Evolutionary conservation across 192 early-diverging fungal species (phyloP), one percentile per base, ranked within the genome.

Genomic region (Entrophospora sp.): DNA sequence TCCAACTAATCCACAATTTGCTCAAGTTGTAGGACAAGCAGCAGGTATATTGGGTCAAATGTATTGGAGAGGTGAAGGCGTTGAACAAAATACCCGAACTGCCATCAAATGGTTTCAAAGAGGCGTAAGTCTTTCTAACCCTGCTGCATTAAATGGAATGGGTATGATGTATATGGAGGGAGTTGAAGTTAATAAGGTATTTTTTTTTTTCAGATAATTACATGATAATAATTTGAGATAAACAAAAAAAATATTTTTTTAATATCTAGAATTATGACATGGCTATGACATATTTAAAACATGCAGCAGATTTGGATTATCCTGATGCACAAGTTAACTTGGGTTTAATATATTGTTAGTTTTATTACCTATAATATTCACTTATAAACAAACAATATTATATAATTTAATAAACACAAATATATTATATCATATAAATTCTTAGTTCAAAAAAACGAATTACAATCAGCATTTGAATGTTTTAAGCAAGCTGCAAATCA

Each of bases 41-140:
- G 88, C 91, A 9, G 88, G 89, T 5, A 83, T 86, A 71, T 62
- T 93, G 20, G 96, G 95, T 0, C 67, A 78, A 27, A 96, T 99
- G 95, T 86, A 89, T 66, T 83, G 84, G 86, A 84, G 96, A 31
- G 96, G 95, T 27, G 95, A 97, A 67, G 93, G 92, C 27, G 85
- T 85, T 32, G 28, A 70, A 1, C 69, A 67, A 24, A 75, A 90
- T 69, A 77, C 83, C 5, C 53, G 53, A 5, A 80, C 72, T 20
- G 96, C 96, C 4, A 53, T 83, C 4, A 42, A 74, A 40, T 99
- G 92, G 91, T 94, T 96, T 70, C 16, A 20, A 10, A 78, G 78
- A 3, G 94, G 91, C 9, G 82, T 82, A 0, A 62, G 72, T 56
- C n/a, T n/a, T n/a, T n/a, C n/a, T 5, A 86, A 92, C 64, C 78